A percentile compares a stretch with the other conserved stretches of the same genome.
Conservation (phyloP, 352 stramenopile species). For the Aphanomyces stellatus region DNA sequence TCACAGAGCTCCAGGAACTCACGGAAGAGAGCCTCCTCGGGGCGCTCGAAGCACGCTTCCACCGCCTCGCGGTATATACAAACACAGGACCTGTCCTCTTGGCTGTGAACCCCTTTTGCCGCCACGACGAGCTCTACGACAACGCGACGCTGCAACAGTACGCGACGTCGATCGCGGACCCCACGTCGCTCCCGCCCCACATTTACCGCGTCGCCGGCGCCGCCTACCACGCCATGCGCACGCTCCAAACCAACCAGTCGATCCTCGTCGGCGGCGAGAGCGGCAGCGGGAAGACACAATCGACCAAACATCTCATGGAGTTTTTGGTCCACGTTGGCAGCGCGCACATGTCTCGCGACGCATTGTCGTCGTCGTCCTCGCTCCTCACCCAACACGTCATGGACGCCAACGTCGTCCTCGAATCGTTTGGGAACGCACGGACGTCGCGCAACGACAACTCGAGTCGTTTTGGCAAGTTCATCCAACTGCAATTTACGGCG, state of each 20-base stretch:
- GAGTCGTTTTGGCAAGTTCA: conserved; percentile 90
- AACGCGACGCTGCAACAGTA: conserved; percentile 46
- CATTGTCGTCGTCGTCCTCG: not conserved
- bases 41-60: conserved; percentile 62
- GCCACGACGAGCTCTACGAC: conserved; percentile 56
- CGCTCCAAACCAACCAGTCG: conserved; percentile 60
- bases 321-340: conserved; percentile 69
- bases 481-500: conserved; percentile 79
- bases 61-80: conserved; percentile 74
- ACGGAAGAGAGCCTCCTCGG: conserved; percentile 56
- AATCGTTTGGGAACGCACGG: conserved; percentile 84
- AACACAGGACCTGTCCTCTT: conserved; percentile 75
- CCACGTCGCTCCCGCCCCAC: conserved; percentile 50
- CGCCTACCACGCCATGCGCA: conserved; percentile 74
- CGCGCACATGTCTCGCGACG: conserved; percentile 23
- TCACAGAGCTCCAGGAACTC: conserved; percentile 73
- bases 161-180: conserved; percentile 37
- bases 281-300: conserved; percentile 84
- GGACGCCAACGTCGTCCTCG: conserved; percentile 84
- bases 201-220: conserved; percentile 80
- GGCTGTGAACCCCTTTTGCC: conserved; percentile 78
- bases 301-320: conserved; percentile 85
- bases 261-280: conserved; percentile 82
- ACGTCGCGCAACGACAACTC: conserved; percentile 87
- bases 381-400: conserved; percentile 84